Percentiles rank a stretch among this genome's conserved stretches.
Evolutionary conservation across 2,329 filamentous ascomycete species (phyloP).

Genomic region (Penicillium palitans): DNA sequence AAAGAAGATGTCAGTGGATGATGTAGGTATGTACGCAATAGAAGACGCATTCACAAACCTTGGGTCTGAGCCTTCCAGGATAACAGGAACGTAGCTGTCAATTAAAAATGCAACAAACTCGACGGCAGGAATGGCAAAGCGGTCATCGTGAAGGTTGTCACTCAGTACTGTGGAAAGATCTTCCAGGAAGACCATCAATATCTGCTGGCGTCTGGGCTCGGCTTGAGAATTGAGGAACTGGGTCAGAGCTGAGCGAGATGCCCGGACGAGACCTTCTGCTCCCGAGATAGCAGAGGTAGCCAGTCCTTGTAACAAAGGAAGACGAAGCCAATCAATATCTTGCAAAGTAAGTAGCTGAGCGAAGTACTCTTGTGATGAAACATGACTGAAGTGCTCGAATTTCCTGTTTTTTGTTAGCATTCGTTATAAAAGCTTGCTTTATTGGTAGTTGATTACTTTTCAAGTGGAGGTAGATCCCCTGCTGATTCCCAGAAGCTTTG

Average conservation of each 20-base stretch:
- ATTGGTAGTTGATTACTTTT: slow-evolving; percentile 42
- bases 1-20: slow-evolving; percentile 11
- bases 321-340: slow-evolving; percentile 37
- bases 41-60: slow-evolving; percentile 22
- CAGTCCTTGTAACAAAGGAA: slow-evolving; percentile 44
- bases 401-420: slow-evolving; percentile 30
- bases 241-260: slow-evolving; percentile 44
- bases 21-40: not conserved
- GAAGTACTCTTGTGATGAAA: slow-evolving; percentile 48
- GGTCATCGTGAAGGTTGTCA: slow-evolving; percentile 60
- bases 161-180: slow-evolving; percentile 59
- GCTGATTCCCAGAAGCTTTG: slow-evolving; percentile 42
- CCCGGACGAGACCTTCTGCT: slow-evolving; percentile 46
- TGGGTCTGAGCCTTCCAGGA: slow-evolving; percentile 50
- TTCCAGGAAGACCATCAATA: slow-evolving; percentile 50
- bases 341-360: slow-evolving; percentile 43
- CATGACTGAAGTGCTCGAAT: slow-evolving; percentile 48
- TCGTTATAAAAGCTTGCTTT: not conserved
- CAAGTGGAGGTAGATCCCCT: slow-evolving; percentile 35
- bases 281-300: slow-evolving; percentile 48
- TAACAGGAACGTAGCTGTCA: slow-evolving; percentile 52
- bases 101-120: slow-evolving; percentile 77
- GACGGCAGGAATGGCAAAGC: slow-evolving; percentile 71
- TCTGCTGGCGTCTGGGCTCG: slow-evolving; percentile 33
- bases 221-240: slow-evolving; percentile 33